Conservation (phyloP, 2,329 filamentous ascomycete species). For the Colletotrichum zoysiae region DNA sequence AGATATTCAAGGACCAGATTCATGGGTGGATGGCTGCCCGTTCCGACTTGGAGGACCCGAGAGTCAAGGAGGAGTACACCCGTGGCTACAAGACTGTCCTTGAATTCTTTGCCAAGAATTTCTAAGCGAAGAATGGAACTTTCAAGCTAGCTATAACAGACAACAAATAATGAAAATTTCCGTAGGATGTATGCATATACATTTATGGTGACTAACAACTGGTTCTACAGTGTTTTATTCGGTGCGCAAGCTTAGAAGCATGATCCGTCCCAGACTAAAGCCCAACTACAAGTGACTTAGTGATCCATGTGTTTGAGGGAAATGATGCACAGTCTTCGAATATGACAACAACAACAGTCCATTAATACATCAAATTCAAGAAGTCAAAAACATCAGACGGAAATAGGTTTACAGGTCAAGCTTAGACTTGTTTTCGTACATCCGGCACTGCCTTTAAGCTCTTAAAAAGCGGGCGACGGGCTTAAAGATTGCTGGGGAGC, state of each 20-base stretch:
- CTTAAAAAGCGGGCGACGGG: background rate
- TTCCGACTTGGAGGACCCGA: slow-evolving; percentile 67
- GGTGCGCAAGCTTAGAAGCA: background rate
- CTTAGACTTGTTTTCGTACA: background rate
- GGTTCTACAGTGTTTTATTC: background rate
- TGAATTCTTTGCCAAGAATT: slow-evolving; percentile 68
- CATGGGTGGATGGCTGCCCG: slow-evolving; percentile 83
- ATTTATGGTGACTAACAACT: background rate
- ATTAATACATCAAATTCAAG: background rate
- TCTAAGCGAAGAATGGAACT: slow-evolving; percentile 44
- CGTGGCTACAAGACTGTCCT: slow-evolving; percentile 72
- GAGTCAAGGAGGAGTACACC: slow-evolving; percentile 71
- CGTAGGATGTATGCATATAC: background rate
- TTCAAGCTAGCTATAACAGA: background rate
- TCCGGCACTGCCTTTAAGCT: background rate
- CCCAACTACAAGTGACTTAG: background rate
- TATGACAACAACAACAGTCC: too few species aligned
- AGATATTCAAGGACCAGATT: slow-evolving; percentile 75
- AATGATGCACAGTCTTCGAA: too few species aligned
- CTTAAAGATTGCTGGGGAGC: background rate
- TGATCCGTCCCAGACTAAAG: background rate
- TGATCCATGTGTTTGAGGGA: too few species aligned
- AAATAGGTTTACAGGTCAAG: background rate
- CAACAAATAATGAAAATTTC: background rate
- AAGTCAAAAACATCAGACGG: background rate